Conservation (phyloP, 1,284 basidiomycete genomes). For the Afroboletus lepidellus region DNA sequence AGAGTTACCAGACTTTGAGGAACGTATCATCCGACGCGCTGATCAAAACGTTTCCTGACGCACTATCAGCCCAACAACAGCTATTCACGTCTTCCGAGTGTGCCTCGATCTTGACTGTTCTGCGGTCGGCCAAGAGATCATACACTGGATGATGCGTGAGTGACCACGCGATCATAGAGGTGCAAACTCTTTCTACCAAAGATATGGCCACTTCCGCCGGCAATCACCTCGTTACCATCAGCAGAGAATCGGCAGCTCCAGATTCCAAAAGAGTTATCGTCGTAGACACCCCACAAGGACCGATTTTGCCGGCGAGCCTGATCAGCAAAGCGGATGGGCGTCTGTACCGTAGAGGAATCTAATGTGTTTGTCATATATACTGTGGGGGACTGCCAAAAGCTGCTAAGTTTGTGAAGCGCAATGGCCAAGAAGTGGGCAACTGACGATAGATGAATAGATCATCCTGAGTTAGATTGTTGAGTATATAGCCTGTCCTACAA, state of each 20-base stretch:
- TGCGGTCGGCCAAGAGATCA: slow-evolving; percentile 78
- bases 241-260: slow-evolving; percentile 96
- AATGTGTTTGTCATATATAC: slow-evolving; percentile 86
- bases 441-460: slow-evolving; percentile 88
- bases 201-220: slow-evolving; percentile 73
- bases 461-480: slow-evolving; percentile 51
- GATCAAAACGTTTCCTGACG: slow-evolving; percentile 90
- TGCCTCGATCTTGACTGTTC: slow-evolving; percentile 81
- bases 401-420: slow-evolving; percentile 3
- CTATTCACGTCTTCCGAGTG: slow-evolving; percentile 94
- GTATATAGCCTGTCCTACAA: slow-evolving; percentile 40
- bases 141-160: slow-evolving; percentile 60
- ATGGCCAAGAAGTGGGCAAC: slow-evolving; percentile 16
- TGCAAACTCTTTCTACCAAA: slow-evolving; percentile 52
- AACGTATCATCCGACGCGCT: slow-evolving; percentile 94
- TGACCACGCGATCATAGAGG: neutral
- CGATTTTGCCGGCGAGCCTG: slow-evolving; percentile 32
- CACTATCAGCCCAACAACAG: slow-evolving; percentile 92
- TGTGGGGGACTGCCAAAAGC: slow-evolving; percentile 51
- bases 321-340: slow-evolving; percentile 72
- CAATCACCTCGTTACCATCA: slow-evolving; percentile 89
- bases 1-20: slow-evolving; percentile 86
- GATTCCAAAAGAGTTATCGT: slow-evolving; percentile 67
- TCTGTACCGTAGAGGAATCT: slow-evolving; percentile 69
- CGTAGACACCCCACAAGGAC: slow-evolving; percentile 39